A percentile compares a stretch with the other conserved stretches of the same genome.
phyloP scores from a whole-genome alignment of 2,329 filamentous ascomycete genomes.

The Arthrinium puccinioides region DNA sequence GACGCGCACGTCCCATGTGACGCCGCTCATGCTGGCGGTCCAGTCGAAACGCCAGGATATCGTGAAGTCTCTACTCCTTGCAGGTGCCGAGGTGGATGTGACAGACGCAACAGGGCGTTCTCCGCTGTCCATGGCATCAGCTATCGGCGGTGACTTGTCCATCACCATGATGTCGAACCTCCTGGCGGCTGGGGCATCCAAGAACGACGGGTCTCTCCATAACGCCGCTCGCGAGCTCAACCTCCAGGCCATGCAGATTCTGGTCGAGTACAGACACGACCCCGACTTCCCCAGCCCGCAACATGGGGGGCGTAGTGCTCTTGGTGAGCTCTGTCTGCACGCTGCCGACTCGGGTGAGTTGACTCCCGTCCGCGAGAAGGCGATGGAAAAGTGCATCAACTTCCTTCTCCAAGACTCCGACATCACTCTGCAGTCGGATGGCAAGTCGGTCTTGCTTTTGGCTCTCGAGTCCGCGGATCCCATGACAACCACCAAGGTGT shows the following conservation, averaged over 20 bases:
- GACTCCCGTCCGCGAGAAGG: slow-evolving; percentile 38
- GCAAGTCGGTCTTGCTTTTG: slow-evolving; percentile 52
- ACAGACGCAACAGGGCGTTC: slow-evolving; percentile 50
- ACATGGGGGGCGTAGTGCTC: slow-evolving; percentile 54
- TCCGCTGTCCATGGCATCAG: slow-evolving; percentile 53
- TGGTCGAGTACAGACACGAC: slow-evolving; percentile 54
- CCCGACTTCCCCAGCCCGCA: slow-evolving; percentile 57
- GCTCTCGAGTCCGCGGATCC: slow-evolving; percentile 52
- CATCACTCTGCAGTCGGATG: slow-evolving; percentile 44
- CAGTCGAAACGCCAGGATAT: slow-evolving; percentile 48
- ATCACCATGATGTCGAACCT: slow-evolving; percentile 48
- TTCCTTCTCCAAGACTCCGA: slow-evolving; percentile 52
- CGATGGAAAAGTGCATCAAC: slow-evolving; percentile 49
- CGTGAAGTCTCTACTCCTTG: slow-evolving; percentile 47
- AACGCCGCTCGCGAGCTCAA: slow-evolving; percentile 56
- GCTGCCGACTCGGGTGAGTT: slow-evolving; percentile 39
- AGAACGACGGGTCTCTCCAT: slow-evolving; percentile 60
- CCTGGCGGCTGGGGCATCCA: slow-evolving; percentile 46
- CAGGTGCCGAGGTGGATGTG: slow-evolving; percentile 53
- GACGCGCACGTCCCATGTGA: slow-evolving; percentile 42
- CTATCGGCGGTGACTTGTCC: slow-evolving; percentile 43
- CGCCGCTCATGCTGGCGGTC: slow-evolving; percentile 54
- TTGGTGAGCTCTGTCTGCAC: slow-evolving; percentile 56
- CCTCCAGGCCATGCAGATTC: slow-evolving; percentile 44
- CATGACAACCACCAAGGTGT: slow-evolving; percentile 44